phyloP scores from a whole-genome alignment of 176 grass and related monocot species.

The Alloteropsis semialata region DNA sequence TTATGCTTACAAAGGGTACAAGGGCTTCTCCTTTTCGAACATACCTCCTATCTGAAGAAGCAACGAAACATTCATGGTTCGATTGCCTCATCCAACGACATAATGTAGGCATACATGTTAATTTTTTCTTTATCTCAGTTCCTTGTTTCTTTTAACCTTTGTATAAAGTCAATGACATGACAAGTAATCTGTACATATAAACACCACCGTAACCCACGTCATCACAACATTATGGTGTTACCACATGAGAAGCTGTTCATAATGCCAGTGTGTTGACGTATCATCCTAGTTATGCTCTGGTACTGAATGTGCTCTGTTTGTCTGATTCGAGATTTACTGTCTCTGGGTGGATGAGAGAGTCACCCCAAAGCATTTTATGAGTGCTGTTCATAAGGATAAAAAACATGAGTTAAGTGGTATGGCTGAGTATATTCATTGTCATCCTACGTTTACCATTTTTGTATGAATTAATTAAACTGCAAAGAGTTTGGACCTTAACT shows the following conservation, averaged over 20 bases:
- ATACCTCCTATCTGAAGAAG: constrained; percentile 68
- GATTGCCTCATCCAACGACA: neutral
- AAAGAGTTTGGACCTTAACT: too few relatives aligned
- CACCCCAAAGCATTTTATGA: neutral
- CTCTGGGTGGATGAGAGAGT: neutral
- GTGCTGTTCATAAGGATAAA: neutral
- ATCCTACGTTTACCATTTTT: too few relatives aligned
- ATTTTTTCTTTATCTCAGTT: neutral
- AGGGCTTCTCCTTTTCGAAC: constrained; percentile 84
- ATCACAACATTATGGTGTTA: neutral
- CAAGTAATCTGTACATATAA: constrained; percentile 26
- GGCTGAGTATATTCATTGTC: too few relatives aligned
- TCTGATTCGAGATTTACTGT: neutral
- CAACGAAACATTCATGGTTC: neutral
- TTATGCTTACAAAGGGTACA: constrained; percentile 80
- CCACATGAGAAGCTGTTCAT: neutral
- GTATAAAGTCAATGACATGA: neutral
- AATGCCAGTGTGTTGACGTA: too few relatives aligned
- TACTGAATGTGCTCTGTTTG: neutral
- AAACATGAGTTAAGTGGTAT: neutral
- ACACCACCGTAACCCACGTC: neutral
- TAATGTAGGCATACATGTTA: neutral
- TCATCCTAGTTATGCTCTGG: neutral
- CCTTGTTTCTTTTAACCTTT: neutral
- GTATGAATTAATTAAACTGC: too few relatives aligned